Evolutionary conservation across 495 filamentous ascomycete species (phyloP), one percentile per base, ranked within the genome.

Genomic region (Penicillium longicatenatum): DNA sequence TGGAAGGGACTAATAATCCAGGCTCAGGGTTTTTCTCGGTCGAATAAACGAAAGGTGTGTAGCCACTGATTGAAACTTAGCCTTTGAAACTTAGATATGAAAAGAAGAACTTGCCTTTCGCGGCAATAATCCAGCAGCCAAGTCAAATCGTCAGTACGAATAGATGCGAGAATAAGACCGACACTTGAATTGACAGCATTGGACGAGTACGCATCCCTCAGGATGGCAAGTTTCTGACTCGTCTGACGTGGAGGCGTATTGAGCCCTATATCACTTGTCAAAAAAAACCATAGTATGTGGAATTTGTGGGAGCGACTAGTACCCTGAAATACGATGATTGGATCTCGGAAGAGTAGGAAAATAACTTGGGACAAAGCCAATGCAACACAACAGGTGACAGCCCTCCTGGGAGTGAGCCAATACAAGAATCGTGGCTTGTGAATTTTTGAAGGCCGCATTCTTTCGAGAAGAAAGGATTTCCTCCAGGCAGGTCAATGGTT

Each of bases 11-110:
- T 24, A 75, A 67, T 9, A 76, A 57, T 24, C 64, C 61, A 6
- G 60, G 57, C 21, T 74, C 65, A 47, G 74, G 74, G 2, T 35
- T 11, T 6, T 59, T 26, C 21, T 75, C 72, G 54, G 68, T 73
- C 14, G 66, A 64, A 55, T 76, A 78, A 43, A 76, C 62, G 49
- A 75, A 75, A 1, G 75, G 74, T 12, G 63, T 68, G 42, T 53
- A 68, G 9, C 59, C 62, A 26, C 62, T 71, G 48, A 22, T 42
- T 5, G 3, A 17, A 12, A 3, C 16, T 14, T 47, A 17, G 20
- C 4, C 22, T 10, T 46, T 14, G 24, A 7, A 35, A 35, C 3
- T 33, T 48, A 30, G n/a, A 22, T 10, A 24, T 41, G 22, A 8
- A 41, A 33, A 43, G 24, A 50, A 0, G 1, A n/a, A n/a, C 48